Base-by-base conservation (phyloP, 2,329 filamentous ascomycete genomes). In the Diaporthe aspalathi region DNA sequence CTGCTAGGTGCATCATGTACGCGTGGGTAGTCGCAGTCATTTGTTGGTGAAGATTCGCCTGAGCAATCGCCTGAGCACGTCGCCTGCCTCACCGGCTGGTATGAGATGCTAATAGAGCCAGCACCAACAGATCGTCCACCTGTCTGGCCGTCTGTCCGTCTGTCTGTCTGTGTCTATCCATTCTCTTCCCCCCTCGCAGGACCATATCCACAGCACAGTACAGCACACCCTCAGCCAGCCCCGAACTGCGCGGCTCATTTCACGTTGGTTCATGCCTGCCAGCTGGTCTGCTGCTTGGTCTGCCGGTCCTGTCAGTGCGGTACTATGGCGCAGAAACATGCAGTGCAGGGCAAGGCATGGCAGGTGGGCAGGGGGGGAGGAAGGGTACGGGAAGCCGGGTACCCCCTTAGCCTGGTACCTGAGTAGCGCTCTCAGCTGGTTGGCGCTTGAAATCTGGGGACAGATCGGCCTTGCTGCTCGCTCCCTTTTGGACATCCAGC, bases 361-460 rank as follows among this genome's bases (percentile, higher is more conserved):
- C n/a, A n/a, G n/a, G n/a, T n/a, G n/a, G n/a, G n/a, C n/a, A n/a
- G n/a, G n/a, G n/a, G n/a, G n/a, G n/a, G n/a, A n/a, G 32, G 60
- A 43, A 63, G 47, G 45, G 60, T 49, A 65, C 60, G 60, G 60
- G 29, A 65, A 24, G 60, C 60, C 45, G 45, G 60, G 60, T 65
- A 50, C 60, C 60, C 60, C 60, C 60, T 38, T 65, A 65, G 60
- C 38, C 29, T 65, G 43, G 60, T 65, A 38, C 60, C 60, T 65
- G 60, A 65, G 60, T 50, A 65, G 45, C 45, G 60, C 60, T 35
- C 27, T 65, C 27, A 38, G 60, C 45, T 65, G 60, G 60, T 65
- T 65, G 60, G 60, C 60, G 60, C 60, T 65, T 50, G 60, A 65
- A 65, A 65, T 65, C 60, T 65, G 60, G 60, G 60, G 60, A 65